These are phyloP conservation scores for Venturia pyrina DNA, from an alignment of 2,329 filamentous ascomycete species.

Conservation along the genomic window DNA sequence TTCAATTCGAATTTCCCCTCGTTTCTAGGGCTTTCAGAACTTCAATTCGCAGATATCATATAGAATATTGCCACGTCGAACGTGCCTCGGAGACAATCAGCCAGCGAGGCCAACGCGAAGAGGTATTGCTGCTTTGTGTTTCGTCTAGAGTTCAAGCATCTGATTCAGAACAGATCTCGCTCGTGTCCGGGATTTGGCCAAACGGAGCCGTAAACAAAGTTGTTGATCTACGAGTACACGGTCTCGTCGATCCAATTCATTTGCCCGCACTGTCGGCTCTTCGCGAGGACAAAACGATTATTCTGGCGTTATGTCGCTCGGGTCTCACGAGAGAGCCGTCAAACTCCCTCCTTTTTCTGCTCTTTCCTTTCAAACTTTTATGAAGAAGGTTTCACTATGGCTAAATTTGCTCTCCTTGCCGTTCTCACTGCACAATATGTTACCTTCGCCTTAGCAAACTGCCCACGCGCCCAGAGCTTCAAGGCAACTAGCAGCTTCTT, in stretches of 20 bases:
- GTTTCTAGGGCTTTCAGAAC: too few relatives aligned
- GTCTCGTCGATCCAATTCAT: not conserved
- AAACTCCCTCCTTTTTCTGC: not conserved
- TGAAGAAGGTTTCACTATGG: not conserved
- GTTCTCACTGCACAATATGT: not conserved
- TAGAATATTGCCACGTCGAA: too few relatives aligned
- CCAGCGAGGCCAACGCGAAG: too few relatives aligned
- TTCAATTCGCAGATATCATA: too few relatives aligned
- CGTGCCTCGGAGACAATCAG: too few relatives aligned
- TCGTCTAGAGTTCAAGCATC: not conserved
- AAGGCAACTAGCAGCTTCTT: not conserved
- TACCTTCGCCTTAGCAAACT: not conserved
- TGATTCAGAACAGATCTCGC: not conserved
- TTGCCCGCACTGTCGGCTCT: not conserved
- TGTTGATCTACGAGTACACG: not conserved
- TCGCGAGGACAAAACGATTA: too few relatives aligned
- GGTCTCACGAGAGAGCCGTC: too few relatives aligned
- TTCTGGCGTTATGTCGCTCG: not conserved
- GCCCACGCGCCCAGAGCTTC: not conserved
- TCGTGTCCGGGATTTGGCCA: not conserved
- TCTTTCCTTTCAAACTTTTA: not conserved
- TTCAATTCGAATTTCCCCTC: too few relatives aligned
- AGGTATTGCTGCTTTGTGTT: not conserved
- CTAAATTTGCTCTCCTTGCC: not conserved
- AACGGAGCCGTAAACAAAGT: not conserved